Evolutionary conservation across 345 rosid genomes (phyloP), one percentile per base, ranked within the genome.

Genomic region (Physaria fendleri): DNA sequence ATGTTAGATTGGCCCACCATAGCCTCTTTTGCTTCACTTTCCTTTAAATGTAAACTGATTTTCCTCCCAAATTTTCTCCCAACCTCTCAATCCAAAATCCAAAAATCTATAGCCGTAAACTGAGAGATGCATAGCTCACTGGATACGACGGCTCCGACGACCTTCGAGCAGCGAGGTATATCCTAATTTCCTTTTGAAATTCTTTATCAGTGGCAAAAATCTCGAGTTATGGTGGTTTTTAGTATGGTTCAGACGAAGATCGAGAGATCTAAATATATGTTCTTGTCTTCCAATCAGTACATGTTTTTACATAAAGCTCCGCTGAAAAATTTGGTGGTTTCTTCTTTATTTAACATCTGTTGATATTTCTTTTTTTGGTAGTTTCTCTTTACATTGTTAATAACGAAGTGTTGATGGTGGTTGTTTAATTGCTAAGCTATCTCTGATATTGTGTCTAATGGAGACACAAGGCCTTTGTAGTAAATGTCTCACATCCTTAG

Each of bases 131-230:
- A 40, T 13, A 22, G n/a, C 43, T 66, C 71, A 22, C 37, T 41
- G 27, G 60, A 59, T n/a, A 59, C 61, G 41, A 59, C 72, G 27
- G 55, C 55, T 59, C 40, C 54, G 33, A 55, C 61, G 14, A 68
- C 66, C 17, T 34, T 53, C 20, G 54, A 30, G 10, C 62, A 6
- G 0, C 56, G 35, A 68, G 67, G 73, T 60, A 68, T 25, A 3
- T 15, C 27, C 16, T 4, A 7, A 2, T 16, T 6, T 48, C 43
- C 8, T 30, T 10, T 57, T 14, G 15, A 28, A n/a, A 62, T 28
- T 20, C 5, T 11, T 4, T 7, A 8, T 20, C 30, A 6, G 8
- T 46, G 1, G 34, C 17, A 30, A 59, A 35, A 22, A 23, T 11
- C 15, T 14, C n/a, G 2, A 35, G 28, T 16, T 13, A 22, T 40